A percentile compares a stretch with the other conserved stretches of the same genome.
Conservation (phyloP, 2,329 filamentous ascomycete species). For the Penicillium sp. region DNA sequence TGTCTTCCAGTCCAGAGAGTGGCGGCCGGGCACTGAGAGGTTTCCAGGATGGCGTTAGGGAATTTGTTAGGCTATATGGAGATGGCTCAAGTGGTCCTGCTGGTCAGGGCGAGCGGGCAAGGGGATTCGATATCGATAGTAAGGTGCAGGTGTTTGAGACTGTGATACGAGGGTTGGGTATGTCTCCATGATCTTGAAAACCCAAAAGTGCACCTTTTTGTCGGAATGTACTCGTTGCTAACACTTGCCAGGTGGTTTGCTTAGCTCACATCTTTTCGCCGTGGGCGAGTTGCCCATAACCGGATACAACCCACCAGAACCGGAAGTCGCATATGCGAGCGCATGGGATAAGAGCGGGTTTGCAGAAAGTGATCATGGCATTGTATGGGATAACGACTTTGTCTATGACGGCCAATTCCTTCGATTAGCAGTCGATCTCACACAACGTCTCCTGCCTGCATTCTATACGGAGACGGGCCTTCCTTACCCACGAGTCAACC, state of each 20-base stretch:
- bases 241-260: conserved; percentile 66
- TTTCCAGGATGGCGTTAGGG: conserved; percentile 79
- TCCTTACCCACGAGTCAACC: conserved; percentile 91
- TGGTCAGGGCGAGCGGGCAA: conserved; percentile 71
- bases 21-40: conserved; percentile 66
- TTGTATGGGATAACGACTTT: conserved; percentile 76
- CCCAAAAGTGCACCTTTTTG: not conserved
- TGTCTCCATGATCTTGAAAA: conserved; percentile 8
- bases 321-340: conserved; percentile 44
- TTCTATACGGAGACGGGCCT: conserved; percentile 91
- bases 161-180: conserved; percentile 76
- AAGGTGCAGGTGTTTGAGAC: conserved; percentile 99
- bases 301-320: conserved; percentile 65
- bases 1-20: conserved; percentile 67
- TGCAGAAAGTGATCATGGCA: conserved; percentile 42
- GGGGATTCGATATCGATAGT: conserved; percentile 92
- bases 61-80: conserved; percentile 81
- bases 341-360: conserved; percentile 45
- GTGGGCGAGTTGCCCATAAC: conserved; percentile 84
- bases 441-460: conserved; percentile 80
- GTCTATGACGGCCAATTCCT: conserved; percentile 87
- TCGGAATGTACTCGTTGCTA: not conserved
- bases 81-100: conserved; percentile 73
- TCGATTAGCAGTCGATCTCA: conserved; percentile 85
- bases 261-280: conserved; percentile 93